phyloP scores from a whole-genome alignment of 139 green algal species.

The Zygnema cylindricum region DNA sequence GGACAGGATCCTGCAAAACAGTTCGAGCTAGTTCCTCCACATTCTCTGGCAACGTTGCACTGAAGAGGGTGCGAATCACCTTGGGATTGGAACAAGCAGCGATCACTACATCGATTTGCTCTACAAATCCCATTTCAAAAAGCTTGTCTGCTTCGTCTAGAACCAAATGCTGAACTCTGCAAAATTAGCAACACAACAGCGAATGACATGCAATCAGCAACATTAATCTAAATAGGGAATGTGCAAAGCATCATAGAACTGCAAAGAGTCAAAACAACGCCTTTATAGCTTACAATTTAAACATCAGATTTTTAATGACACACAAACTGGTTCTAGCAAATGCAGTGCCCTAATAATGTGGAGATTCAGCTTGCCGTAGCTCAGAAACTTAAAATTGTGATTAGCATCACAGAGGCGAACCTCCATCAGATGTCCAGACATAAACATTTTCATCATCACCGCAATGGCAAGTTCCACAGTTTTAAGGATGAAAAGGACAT shows the following conservation, averaged over 20 bases:
- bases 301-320: too few relatives aligned
- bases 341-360: neutral
- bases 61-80: constrained; percentile 77
- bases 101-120: constrained; percentile 84
- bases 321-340: too few relatives aligned
- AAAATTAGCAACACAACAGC: constrained; percentile 5
- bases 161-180: constrained; percentile 72
- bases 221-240: constrained; percentile 13
- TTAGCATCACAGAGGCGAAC: neutral
- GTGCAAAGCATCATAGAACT: constrained; percentile 6
- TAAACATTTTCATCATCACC: constrained; percentile 33
- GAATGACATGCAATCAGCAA: too few relatives aligned
- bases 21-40: constrained; percentile 82
- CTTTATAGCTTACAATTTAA: too few relatives aligned
- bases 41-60: constrained; percentile 88
- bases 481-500: neutral
- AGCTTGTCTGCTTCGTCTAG: constrained; percentile 97
- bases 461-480: neutral
- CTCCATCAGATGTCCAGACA: constrained; percentile 35
- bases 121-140: constrained; percentile 88
- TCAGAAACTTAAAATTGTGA: constrained; percentile 1
- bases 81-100: constrained; percentile 73
- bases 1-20: constrained; percentile 84
- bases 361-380: neutral
- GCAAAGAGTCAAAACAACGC: neutral